Evolutionary conservation across 2,329 filamentous ascomycete species (phyloP).

Genomic region (Calonectria honghensis): DNA sequence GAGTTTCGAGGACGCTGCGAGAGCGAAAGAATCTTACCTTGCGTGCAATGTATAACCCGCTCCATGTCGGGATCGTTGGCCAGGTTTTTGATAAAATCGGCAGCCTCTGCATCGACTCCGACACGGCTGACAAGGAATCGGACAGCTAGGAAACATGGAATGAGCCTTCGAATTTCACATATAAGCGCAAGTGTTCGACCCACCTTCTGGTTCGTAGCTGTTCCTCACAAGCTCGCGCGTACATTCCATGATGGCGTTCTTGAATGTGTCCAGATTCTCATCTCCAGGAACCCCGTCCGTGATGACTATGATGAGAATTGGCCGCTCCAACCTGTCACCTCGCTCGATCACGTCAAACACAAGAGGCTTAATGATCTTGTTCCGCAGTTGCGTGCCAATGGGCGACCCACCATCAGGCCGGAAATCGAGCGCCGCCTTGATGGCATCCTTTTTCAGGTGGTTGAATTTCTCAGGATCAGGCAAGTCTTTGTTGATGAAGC

Average conservation of each 20-base stretch:
- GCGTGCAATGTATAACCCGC: not conserved
- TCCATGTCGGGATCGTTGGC: not conserved
- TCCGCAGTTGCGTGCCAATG: not conserved
- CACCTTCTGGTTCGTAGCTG: not conserved
- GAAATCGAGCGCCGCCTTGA: not conserved
- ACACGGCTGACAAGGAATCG: slow-evolving; percentile 3
- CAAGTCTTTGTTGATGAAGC: not conserved
- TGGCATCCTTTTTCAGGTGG: not conserved
- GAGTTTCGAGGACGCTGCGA: not conserved
- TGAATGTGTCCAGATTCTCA: not conserved
- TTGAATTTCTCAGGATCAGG: not conserved
- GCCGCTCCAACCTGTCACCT: not conserved
- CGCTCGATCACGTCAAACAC: not conserved
- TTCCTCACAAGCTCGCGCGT: not conserved
- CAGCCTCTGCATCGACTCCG: not conserved
- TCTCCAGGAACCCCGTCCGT: not conserved
- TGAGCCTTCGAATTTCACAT: not conserved
- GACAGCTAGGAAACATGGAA: not conserved
- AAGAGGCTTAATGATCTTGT: not conserved
- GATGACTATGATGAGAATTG: not conserved
- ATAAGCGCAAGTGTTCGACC: not conserved
- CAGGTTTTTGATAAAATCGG: not conserved
- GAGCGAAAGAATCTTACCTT: not conserved
- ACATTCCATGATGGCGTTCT: not conserved
- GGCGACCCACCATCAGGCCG: not conserved